These are phyloP conservation scores for Neofusicoccum laricinum DNA, from an alignment of 2,329 filamentous ascomycete genomes.

Conservation along the genomic window DNA sequence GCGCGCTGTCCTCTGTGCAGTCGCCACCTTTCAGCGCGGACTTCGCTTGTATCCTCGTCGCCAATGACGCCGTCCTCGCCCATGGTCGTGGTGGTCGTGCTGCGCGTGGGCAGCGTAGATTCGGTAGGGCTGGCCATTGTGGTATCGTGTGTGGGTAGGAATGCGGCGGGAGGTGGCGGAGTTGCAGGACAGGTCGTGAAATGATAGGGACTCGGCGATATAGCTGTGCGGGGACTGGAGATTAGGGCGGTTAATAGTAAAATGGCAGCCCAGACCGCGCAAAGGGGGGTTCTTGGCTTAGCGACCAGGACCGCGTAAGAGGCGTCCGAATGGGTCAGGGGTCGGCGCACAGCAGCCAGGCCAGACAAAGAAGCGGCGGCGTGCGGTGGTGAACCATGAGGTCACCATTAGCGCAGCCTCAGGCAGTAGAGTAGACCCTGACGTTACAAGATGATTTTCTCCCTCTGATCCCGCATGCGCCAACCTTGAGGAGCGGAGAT, in stretches of 20 bases:
- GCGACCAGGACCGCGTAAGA: constrained; percentile 8
- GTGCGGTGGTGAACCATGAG: neutral
- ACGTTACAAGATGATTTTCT: neutral
- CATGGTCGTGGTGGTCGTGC: constrained; percentile 28
- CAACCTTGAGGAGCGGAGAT: neutral
- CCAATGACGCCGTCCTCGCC: constrained; percentile 46
- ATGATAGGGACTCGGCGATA: neutral
- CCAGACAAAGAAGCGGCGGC: too few species aligned
- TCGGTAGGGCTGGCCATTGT: constrained; percentile 33
- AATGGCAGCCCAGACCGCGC: neutral
- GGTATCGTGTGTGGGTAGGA: neutral
- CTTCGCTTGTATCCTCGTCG: constrained; percentile 49
- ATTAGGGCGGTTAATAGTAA: neutral
- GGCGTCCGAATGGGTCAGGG: neutral
- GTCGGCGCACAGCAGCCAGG: too few species aligned
- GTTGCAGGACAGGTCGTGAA: neutral
- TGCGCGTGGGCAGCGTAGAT: constrained; percentile 29
- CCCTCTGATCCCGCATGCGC: constrained; percentile 2
- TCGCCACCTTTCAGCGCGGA: constrained; percentile 17
- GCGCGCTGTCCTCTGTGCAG: neutral
- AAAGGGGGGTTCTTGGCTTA: constrained; percentile 7
- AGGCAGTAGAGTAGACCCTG: constrained; percentile 2
- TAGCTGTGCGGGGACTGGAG: neutral
- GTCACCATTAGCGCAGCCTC: neutral
- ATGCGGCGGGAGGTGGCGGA: neutral